Evolutionary conservation across 768 basidiomycete genomes (phyloP).

Genomic region (Xerocomellus intermedius): DNA sequence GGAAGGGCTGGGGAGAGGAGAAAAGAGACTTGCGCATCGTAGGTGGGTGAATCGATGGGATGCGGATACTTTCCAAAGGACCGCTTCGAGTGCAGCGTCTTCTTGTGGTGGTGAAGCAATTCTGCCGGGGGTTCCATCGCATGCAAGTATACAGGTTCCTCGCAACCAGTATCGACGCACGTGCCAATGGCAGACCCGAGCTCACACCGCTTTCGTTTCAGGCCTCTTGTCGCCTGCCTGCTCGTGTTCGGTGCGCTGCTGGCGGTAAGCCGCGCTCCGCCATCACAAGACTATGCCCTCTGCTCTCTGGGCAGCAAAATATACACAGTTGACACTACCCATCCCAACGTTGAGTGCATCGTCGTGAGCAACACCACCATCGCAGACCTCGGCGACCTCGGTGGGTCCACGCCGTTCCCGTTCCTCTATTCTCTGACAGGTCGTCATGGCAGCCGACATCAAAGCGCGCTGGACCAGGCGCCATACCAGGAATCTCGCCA

Average conservation of each 20-base stretch:
- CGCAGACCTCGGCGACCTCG: slow-evolving; percentile 44
- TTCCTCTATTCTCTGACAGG: not conserved
- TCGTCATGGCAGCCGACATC: slow-evolving; percentile 20
- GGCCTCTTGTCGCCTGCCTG: not conserved
- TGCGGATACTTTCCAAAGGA: slow-evolving; percentile 70
- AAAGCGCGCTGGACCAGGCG: slow-evolving; percentile 23
- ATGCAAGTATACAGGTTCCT: no score
- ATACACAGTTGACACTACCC: slow-evolving; percentile 64
- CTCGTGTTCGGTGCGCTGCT: slow-evolving; percentile 11
- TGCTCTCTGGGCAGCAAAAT: slow-evolving; percentile 54
- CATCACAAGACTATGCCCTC: slow-evolving; percentile 45
- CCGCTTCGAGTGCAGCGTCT: slow-evolving; percentile 46
- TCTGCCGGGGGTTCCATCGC: slow-evolving; percentile 24
- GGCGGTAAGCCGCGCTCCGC: not conserved
- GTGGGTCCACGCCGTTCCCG: slow-evolving; percentile 33
- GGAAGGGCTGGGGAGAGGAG: not conserved
- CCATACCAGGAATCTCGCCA: not conserved
- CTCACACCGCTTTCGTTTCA: not conserved
- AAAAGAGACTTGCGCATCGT: slow-evolving; percentile 57
- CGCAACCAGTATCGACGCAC: no score
- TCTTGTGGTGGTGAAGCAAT: slow-evolving; percentile 33
- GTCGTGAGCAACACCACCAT: slow-evolving; percentile 50
- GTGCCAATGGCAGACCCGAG: not conserved
- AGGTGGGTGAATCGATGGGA: slow-evolving; percentile 66
- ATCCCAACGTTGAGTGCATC: slow-evolving; percentile 61